Evolutionary conservation across 1,284 basidiomycete genomes (phyloP).

Genomic region (Rhodotorula sp.): DNA sequence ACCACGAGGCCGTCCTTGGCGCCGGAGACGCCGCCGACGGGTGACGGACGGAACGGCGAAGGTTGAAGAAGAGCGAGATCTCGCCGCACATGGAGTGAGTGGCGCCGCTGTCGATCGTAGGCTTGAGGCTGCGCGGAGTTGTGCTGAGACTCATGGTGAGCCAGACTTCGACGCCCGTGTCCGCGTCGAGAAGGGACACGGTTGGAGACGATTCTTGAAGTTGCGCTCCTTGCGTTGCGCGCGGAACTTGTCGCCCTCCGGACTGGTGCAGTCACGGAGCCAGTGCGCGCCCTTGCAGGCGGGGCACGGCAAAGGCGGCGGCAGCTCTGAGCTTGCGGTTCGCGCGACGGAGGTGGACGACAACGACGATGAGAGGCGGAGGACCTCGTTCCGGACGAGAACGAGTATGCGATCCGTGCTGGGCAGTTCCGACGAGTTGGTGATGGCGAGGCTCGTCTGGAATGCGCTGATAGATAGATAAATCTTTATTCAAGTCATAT

Average conservation of each 20-base stretch:
- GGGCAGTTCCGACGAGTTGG: background rate
- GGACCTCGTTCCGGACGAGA: conserved; percentile 9
- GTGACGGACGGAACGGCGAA: no score
- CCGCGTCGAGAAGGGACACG: background rate
- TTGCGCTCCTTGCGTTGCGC: background rate
- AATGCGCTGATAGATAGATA: background rate
- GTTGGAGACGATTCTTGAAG: no score
- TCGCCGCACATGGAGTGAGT: conserved; percentile 9
- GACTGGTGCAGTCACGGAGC: no score
- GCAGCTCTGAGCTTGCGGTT: background rate
- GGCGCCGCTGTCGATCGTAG: background rate
- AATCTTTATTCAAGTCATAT: no score
- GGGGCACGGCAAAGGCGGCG: background rate
- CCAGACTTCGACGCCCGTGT: conserved; percentile 4
- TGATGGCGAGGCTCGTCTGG: background rate
- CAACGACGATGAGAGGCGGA: conserved; percentile 2
- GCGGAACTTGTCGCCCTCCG: no score
- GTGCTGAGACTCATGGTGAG: background rate
- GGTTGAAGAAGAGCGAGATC: no score
- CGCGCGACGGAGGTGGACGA: background rate
- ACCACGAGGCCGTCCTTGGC: no score
- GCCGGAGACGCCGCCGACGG: no score
- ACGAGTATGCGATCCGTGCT: background rate
- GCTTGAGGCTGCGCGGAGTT: background rate
- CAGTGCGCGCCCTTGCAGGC: background rate